phyloP scores from a whole-genome alignment of 2,329 filamentous ascomycete species.

The Paraconiothyrium sp. region DNA sequence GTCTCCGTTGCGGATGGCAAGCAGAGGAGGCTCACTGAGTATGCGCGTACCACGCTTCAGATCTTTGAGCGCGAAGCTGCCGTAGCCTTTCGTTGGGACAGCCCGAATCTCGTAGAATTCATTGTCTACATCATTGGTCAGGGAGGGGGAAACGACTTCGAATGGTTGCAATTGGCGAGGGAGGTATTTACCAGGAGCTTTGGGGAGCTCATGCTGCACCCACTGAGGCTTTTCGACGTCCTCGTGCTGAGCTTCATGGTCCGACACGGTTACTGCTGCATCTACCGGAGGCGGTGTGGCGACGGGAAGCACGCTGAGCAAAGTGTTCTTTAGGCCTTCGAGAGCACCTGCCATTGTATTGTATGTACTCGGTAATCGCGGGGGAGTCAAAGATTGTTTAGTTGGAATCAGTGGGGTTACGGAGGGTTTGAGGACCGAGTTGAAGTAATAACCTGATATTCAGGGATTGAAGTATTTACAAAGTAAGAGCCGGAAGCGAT shows the following conservation, averaged over 20 bases:
- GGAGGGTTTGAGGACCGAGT: neutral
- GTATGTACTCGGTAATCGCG: neutral
- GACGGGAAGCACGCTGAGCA: neutral
- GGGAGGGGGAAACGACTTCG: neutral
- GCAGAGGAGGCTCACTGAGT: constrained; percentile 51
- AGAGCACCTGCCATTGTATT: neutral
- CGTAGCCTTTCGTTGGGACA: constrained; percentile 53
- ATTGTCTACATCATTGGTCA: constrained; percentile 24
- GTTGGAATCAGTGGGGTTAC: neutral
- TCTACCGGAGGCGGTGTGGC: neutral
- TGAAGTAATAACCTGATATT: neutral
- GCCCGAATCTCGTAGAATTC: constrained; percentile 42
- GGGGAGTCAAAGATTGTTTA: neutral
- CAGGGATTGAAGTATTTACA: neutral
- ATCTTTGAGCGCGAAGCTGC: constrained; percentile 49
- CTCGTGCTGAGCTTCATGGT: neutral
- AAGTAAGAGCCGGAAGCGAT: neutral
- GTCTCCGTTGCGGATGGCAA: constrained; percentile 42
- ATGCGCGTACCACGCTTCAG: constrained; percentile 53
- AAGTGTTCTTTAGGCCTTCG: neutral
- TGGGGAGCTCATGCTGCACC: neutral
- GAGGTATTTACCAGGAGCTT: neutral
- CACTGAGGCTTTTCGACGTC: neutral
- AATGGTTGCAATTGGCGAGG: neutral
- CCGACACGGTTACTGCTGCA: neutral